These are phyloP conservation scores for Escovopsis sp. DNA, from an alignment of 2,329 filamentous ascomycete genomes.

Conservation along the genomic window DNA sequence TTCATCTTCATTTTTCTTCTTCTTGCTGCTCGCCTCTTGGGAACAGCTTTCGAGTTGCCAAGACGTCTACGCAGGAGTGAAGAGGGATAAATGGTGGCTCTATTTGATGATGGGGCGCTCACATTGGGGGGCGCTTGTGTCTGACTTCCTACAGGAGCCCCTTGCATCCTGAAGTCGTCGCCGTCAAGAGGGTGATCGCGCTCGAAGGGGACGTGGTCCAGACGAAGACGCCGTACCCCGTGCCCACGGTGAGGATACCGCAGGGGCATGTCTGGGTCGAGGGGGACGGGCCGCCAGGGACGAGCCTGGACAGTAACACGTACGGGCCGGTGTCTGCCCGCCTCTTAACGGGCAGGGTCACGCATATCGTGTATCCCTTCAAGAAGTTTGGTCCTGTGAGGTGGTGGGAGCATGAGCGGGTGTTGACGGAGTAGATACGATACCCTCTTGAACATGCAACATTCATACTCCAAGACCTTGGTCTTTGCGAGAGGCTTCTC, in stretches of 20 bases:
- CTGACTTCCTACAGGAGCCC: too few relatives aligned
- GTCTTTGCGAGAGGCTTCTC: too few relatives aligned
- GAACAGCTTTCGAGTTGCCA: too few relatives aligned
- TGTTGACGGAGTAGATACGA: slow-evolving; percentile 7
- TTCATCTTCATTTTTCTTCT: too few relatives aligned
- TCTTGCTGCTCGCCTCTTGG: too few relatives aligned
- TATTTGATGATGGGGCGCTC: too few relatives aligned
- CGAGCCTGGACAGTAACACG: slow-evolving; percentile 70
- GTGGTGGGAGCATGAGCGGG: slow-evolving; percentile 38
- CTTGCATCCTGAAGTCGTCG: slow-evolving; percentile 48
- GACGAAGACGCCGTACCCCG: slow-evolving; percentile 45
- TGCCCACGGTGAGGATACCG: slow-evolving; percentile 48
- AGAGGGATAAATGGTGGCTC: too few relatives aligned
- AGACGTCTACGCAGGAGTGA: too few relatives aligned
- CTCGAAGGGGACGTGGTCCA: slow-evolving; percentile 64
- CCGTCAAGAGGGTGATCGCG: slow-evolving; percentile 72
- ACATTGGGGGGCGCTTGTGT: too few relatives aligned
- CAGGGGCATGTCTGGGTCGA: slow-evolving; percentile 88
- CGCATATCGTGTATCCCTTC: slow-evolving; percentile 56
- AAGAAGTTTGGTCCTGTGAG: slow-evolving; percentile 39
- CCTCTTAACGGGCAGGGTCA: slow-evolving; percentile 60
- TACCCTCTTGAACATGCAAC: too few relatives aligned
- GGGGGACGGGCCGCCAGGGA: slow-evolving; percentile 61
- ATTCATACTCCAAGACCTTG: too few relatives aligned
- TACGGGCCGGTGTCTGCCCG: slow-evolving; percentile 72